A percentile compares a stretch with the other conserved stretches of the same genome.
Evolutionary conservation across 2,329 filamentous ascomycete species (phyloP).

Genomic region (Neofusicoccum parvum): DNA sequence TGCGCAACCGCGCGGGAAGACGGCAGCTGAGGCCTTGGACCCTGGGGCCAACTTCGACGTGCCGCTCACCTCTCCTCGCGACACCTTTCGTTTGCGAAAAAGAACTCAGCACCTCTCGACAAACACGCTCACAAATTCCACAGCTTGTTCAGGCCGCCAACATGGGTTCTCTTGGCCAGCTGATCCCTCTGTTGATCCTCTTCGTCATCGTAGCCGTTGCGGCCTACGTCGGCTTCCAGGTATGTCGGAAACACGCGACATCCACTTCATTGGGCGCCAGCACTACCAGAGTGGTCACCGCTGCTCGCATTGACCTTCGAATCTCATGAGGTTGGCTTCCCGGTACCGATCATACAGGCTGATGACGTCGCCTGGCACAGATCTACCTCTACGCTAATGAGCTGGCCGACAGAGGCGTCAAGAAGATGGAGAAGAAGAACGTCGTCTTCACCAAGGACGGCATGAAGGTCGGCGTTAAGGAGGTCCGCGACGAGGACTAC

Average conservation of each 20-base stretch:
- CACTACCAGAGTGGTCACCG: slow-evolving; percentile 3
- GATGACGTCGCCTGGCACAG: slow-evolving; percentile 27
- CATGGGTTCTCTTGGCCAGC: slow-evolving; percentile 48
- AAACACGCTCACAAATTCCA: background rate
- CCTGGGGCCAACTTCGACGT: background rate
- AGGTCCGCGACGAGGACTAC: slow-evolving; percentile 69
- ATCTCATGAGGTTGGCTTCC: background rate
- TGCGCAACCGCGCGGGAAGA: background rate
- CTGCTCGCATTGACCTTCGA: slow-evolving; percentile 12
- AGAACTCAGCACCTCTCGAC: background rate
- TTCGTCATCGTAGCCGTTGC: slow-evolving; percentile 59
- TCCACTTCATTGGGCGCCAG: background rate
- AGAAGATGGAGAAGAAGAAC: slow-evolving; percentile 75
- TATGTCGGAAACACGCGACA: slow-evolving; percentile 26
- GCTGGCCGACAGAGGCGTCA: slow-evolving; percentile 65
- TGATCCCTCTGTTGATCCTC: slow-evolving; percentile 69
- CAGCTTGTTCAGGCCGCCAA: slow-evolving; percentile 35
- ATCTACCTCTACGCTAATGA: slow-evolving; percentile 69
- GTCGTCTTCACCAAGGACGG: slow-evolving; percentile 76
- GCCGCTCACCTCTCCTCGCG: background rate
- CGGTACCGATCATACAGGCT: slow-evolving; percentile 1
- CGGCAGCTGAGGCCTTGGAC: background rate
- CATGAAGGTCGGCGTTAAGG: slow-evolving; percentile 69
- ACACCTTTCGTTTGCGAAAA: background rate
- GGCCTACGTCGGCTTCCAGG: slow-evolving; percentile 70